Conservation (phyloP, 305 asterid species). For the Petunia hybrid region DNA sequence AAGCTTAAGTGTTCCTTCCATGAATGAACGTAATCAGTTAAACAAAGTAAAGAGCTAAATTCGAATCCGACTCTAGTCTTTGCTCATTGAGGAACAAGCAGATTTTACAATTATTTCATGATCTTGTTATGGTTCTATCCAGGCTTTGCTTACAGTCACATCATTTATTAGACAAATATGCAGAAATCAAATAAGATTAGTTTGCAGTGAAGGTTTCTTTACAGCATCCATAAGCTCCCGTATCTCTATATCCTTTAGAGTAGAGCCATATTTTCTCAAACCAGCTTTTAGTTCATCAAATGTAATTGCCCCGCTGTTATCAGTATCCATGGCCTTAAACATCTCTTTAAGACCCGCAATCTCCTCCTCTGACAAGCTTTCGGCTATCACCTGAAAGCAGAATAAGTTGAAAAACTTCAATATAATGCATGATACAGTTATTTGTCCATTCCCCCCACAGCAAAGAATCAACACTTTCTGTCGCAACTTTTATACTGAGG, state of each 20-base stretch:
- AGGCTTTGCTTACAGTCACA: neutral
- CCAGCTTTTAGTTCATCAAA: constrained; percentile 97
- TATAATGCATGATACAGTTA: constrained; percentile 18
- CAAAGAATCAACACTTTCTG: neutral
- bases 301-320: constrained; percentile 88
- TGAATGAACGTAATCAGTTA: neutral
- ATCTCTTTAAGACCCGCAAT: constrained; percentile 94
- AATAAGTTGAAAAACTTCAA: constrained; percentile 30
- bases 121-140: constrained; percentile 6
- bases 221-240: constrained; percentile 99
- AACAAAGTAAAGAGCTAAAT: constrained; percentile 4
- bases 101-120: neutral
- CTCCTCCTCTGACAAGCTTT: constrained; percentile 98
- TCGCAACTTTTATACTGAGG: constrained; percentile 12
- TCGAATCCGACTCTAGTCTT: constrained; percentile 18
- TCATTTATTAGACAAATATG: constrained; percentile 17
- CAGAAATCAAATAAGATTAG: constrained; percentile 32
- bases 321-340: constrained; percentile 97
- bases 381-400: constrained; percentile 83
- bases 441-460: neutral
- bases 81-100: constrained; percentile 5
- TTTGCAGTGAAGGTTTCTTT: constrained; percentile 39
- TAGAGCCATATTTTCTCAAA: constrained; percentile 93
- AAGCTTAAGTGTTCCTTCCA: constrained; percentile 3
- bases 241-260: constrained; percentile 89